Base-by-base conservation (phyloP, 2,329 filamentous ascomycete species). In the Paraconiothyrium brasiliense region DNA sequence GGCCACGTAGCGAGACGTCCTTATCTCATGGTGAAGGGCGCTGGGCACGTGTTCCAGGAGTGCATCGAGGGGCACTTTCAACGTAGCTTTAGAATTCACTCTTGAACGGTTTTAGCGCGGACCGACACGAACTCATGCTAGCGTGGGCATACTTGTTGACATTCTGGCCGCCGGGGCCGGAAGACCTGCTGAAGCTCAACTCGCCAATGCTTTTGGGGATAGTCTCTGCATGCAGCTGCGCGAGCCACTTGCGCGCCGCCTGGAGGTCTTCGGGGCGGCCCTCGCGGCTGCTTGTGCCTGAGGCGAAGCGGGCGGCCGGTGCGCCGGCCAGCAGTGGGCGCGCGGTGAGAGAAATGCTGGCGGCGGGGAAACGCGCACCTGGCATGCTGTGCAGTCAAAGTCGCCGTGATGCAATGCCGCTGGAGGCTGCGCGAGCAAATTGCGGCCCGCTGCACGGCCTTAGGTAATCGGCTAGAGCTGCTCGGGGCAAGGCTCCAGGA, bases 41-140 rank as follows among this genome's bases (percentile, higher is more conserved):
- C 74, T 76, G 47, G 88, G 88, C 24, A 90, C 73, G 47, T 86
- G 75, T 11, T 82, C 81, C 13, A 88, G 75, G 44, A 90, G 80
- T 8, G 80, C 74, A 27, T 81, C 76, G 54, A 87, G 76, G 20
- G 85, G 80, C 37, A 90, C 77, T 66, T 84, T 85, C 37, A 90
- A 75, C n/a, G 87, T 89, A 59, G 87, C 87, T 79, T 90, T 90
- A 39, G 88, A 88, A 72, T 87, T 89, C 65, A 89, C 85, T 81
- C 88, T 90, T 59, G 50, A 35, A 59, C 16, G 43, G 6, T 55
- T 10, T 69, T 63, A 70, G 63, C 59, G 58, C 30, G 58, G 44
- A 52, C 22, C 54, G 49, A 54, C 44, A 14, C 48, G 47, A 57
- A 54, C 48, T 57, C 20, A 24, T 20, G 34, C 48, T 44, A 63